Evolutionary conservation across 176 grass and related monocot species (phyloP), one percentile per base, ranked within the genome.

Genomic region (Hyparrhenia diplandra): DNA sequence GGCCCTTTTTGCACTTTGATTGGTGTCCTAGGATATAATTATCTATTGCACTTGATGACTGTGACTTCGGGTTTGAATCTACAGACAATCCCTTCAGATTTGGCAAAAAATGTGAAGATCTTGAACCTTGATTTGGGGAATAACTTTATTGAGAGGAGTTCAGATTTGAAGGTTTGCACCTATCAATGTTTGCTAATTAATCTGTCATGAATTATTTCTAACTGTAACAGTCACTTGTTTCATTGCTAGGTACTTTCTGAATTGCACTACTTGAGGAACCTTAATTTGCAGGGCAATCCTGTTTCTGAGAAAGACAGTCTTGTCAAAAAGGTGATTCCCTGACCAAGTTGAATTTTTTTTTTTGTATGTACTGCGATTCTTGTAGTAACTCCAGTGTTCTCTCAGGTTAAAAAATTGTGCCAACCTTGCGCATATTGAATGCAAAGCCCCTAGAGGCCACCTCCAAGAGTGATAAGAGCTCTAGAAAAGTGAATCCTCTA

Each of bases 221-320:
- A 58, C 13, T 87, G 14, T 5, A 43, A 62, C 55, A 68, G 68
- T 75, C 17, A 35, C 83, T 67, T 55, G 49, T 89, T 81, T 89
- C 30, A 14, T 77, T 73, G n/a, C 32, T 4, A 98, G 95, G 86
- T 94, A 32, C 85, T 98, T 85, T 92, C 92, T 67, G 80, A 79
- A 76, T 73, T 98, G 51, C 65, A 58, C 64, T 89, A 98, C 67
- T 86, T 98, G 86, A 98, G 87, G 84, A 92, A 91, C 87, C 90
- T 98, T 72, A 98, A 98, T 75, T 72, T 98, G 69, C 88, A 85
- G 67, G 92, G 90, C 83, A 98, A 98, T 86, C 95, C 95, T 85
- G 89, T 94, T 87, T 85, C 86, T 32, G 60, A 89, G 80, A 94
- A 94, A 90, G 92, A 83, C 3, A 66, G 67, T 61, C 76, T 92